Evolutionary conservation across 1,284 basidiomycete genomes (phyloP).

Genomic region (Ustilago curta): DNA sequence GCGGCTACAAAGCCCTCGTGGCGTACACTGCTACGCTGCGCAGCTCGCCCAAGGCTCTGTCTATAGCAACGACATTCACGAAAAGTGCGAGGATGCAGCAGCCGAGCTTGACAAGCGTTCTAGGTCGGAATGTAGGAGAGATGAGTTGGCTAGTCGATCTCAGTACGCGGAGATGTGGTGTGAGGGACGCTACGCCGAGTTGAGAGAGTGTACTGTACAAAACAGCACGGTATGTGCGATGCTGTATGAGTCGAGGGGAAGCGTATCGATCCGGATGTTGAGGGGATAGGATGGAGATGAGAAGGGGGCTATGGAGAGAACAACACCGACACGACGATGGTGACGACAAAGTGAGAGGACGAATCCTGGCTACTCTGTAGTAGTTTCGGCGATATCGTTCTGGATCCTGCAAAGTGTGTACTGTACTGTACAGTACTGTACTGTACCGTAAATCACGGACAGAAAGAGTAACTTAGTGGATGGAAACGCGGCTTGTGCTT

Average conservation of each 20-base stretch:
- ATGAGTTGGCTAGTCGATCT: not conserved
- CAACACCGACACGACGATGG: constrained; percentile 1
- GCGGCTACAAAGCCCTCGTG: constrained; percentile 12
- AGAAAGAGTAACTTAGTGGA: no score
- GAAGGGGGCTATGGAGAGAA: not conserved
- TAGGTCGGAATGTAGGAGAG: not conserved
- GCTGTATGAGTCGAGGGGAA: not conserved
- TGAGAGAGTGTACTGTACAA: not conserved
- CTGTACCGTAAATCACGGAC: no score
- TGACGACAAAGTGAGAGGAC: not conserved
- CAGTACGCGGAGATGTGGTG: not conserved
- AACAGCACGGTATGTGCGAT: not conserved
- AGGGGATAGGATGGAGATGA: not conserved
- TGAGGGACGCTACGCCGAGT: not conserved
- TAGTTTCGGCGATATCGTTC: no score
- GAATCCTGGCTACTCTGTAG: not conserved
- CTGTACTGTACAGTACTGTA: no score
- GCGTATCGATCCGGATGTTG: not conserved
- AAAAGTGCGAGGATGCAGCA: not conserved
- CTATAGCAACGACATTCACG: constrained; percentile 27
- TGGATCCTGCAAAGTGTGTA: no score
- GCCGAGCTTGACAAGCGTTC: not conserved
- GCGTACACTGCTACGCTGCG: constrained; percentile 14
- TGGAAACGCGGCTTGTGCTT: no score
- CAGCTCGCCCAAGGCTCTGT: constrained; percentile 16